Percentiles rank a stretch among this genome's conserved stretches.
Evolutionary conservation across 345 rosid genomes (phyloP).

Genomic region (Angophora floribunda): DNA sequence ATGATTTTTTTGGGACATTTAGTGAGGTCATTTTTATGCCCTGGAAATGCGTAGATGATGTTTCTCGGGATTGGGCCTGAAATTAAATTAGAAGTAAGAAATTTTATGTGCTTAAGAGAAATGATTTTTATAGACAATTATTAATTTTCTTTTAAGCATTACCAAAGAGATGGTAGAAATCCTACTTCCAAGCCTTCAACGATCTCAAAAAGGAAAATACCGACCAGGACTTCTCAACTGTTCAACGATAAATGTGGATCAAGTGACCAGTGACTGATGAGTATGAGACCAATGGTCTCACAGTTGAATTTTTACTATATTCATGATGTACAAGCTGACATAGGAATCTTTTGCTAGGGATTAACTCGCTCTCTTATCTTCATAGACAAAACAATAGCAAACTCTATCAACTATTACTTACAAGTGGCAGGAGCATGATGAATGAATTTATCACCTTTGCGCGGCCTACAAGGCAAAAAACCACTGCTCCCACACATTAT

Average conservation of each 20-base stretch:
- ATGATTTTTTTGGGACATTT: neutral
- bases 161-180: neutral
- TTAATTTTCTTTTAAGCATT: neutral
- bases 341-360: neutral
- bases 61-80: neutral
- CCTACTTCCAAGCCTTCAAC: neutral
- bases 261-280: neutral
- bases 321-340: neutral
- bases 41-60: neutral
- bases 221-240: neutral
- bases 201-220: neutral
- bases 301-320: neutral
- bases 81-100: neutral
- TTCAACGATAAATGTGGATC: neutral
- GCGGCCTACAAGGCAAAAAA: neutral
- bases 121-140: neutral
- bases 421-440: neutral
- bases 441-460: neutral
- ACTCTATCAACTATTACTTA: neutral
- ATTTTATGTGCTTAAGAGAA: neutral
- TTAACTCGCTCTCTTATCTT: constrained; percentile 27
- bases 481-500: neutral
- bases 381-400: neutral
- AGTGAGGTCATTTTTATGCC: neutral
- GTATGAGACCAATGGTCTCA: neutral